phyloP scores from a whole-genome alignment of 208 protist species.

The Blechomonas ayalai region DNA sequence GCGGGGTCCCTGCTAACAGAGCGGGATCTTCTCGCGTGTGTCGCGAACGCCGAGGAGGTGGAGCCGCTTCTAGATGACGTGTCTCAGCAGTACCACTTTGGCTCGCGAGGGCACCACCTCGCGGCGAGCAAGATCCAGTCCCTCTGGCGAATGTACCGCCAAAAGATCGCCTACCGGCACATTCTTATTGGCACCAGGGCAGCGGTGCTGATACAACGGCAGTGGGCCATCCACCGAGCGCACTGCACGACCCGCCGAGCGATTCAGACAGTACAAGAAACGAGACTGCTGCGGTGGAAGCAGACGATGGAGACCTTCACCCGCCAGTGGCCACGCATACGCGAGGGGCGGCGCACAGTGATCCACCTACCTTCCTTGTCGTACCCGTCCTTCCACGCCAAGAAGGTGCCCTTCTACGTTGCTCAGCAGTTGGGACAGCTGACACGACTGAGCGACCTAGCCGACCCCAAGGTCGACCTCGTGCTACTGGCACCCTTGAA shows the following conservation, averaged over 20 bases:
- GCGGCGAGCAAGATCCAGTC: constrained; percentile 85
- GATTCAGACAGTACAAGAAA: constrained; percentile 51
- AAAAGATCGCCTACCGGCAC: constrained; percentile 74
- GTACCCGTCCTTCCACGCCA: constrained; percentile 66
- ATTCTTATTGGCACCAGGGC: constrained; percentile 72
- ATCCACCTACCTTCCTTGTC: constrained; percentile 87
- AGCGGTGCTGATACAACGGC: constrained; percentile 74
- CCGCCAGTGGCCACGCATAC: constrained; percentile 52
- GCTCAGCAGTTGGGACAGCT: constrained; percentile 73
- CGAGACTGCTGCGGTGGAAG: constrained; percentile 52
- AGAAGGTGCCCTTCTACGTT: constrained; percentile 74
- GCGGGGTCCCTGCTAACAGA: constrained; percentile 30
- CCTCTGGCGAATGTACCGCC: constrained; percentile 82
- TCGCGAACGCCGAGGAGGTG: constrained; percentile 80
- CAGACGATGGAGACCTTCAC: constrained; percentile 82
- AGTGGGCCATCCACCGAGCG: constrained; percentile 71
- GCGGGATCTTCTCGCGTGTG: constrained; percentile 63
- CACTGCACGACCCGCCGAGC: constrained; percentile 63
- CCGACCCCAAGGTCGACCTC: constrained; percentile 74
- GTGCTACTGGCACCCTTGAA: constrained; percentile 71
- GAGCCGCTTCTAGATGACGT: constrained; percentile 43
- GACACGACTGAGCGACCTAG: constrained; percentile 69
- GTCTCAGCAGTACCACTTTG: constrained; percentile 51
- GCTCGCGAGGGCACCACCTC: constrained; percentile 41
- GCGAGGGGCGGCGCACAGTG: constrained; percentile 44